Percentiles rank a stretch among this genome's conserved stretches.
Conservation (phyloP, 2,329 filamentous ascomycete genomes). For the Fonsecaea monophora region DNA sequence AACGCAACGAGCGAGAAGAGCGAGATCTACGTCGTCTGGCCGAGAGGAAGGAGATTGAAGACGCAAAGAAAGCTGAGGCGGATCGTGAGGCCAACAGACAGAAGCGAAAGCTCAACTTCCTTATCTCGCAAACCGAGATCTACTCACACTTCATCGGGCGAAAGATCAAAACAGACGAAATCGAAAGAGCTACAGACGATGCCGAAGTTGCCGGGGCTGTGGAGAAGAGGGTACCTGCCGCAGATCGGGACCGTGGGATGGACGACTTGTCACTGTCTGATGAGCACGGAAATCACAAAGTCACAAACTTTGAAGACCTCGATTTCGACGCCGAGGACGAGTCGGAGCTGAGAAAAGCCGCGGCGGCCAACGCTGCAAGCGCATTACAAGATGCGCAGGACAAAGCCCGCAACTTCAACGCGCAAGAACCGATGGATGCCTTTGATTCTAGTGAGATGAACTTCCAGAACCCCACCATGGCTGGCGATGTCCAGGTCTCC, state of each 20-base stretch:
- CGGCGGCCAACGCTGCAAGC: constrained; percentile 93
- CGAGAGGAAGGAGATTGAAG: constrained; percentile 94
- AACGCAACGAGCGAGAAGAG: constrained; percentile 96
- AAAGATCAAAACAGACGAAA: constrained; percentile 97
- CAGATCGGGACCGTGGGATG: constrained; percentile 53
- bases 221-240: constrained; percentile 45
- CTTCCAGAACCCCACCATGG: constrained; percentile 96
- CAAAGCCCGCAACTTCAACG: constrained; percentile 91
- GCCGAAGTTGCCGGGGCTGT: constrained; percentile 66
- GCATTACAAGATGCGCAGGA: constrained; percentile 93
- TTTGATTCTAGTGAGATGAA: constrained; percentile 98
- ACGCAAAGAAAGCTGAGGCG: constrained; percentile 93
- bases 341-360: constrained; percentile 76
- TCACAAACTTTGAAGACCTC: constrained; percentile 92
- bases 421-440: constrained; percentile 68
- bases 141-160: constrained; percentile 99
- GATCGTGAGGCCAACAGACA: constrained; percentile 97
- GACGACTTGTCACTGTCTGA: constrained; percentile 57
- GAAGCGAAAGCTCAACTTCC: constrained; percentile 98
- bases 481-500: constrained; percentile 91
- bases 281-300: constrained; percentile 65
- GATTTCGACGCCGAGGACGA: constrained; percentile 97
- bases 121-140: constrained; percentile 97
- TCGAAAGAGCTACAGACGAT: constrained; percentile 87
- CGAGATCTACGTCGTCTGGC: constrained; percentile 92